A percentile compares a stretch with the other conserved stretches of the same genome.
Conservation (phyloP, 2,329 filamentous ascomycete species). For the Westerdykella ornata region DNA sequence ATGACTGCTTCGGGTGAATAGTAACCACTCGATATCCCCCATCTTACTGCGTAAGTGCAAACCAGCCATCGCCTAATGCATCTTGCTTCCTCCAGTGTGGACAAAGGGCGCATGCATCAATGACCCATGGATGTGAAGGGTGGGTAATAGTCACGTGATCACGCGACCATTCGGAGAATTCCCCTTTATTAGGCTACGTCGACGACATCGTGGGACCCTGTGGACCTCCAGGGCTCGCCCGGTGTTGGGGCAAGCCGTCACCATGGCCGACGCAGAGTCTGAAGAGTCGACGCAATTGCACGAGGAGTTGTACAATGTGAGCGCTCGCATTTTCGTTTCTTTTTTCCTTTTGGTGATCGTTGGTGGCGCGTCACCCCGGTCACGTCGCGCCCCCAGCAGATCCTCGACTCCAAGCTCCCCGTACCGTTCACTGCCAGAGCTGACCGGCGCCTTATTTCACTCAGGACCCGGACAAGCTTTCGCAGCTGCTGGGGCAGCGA, state of each 20-base stretch:
- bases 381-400: conserved; percentile 19
- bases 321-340: conserved; percentile 14
- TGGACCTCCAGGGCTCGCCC: neutral
- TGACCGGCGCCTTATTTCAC: conserved; percentile 16
- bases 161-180: neutral
- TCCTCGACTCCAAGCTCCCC: conserved; percentile 13
- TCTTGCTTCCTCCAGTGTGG: no score
- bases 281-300: conserved; percentile 23
- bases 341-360: conserved; percentile 11
- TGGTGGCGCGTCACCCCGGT: conserved; percentile 18
- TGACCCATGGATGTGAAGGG: no score
- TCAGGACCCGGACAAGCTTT: conserved; percentile 35
- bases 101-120: no score
- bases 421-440: conserved; percentile 4
- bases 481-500: conserved; percentile 32
- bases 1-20: no score
- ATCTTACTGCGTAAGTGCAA: no score
- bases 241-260: conserved; percentile 1
- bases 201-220: neutral
- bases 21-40: no score
- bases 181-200: neutral
- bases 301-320: conserved; percentile 31
- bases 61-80: no score
- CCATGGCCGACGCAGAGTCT: conserved; percentile 24
- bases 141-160: no score